Conservation (phyloP, 495 filamentous ascomycete genomes). For the Lasiosphaeria hispida region DNA sequence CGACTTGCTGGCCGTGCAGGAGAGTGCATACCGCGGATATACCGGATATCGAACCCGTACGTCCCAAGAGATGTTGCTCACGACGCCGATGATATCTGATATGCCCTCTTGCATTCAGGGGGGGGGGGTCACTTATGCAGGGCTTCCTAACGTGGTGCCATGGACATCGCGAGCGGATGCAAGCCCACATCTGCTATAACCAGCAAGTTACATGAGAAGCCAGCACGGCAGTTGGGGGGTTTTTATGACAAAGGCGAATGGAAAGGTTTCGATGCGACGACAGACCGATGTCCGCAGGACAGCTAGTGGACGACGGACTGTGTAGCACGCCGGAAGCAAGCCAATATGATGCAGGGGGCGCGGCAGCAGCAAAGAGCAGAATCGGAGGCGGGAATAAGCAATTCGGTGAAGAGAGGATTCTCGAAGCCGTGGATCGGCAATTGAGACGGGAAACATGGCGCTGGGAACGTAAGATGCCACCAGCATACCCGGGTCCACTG, state of each 20-base stretch:
- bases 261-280: slow-evolving; percentile 1
- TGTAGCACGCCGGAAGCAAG: slow-evolving; percentile 1
- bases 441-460: too few species aligned
- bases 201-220: neutral
- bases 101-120: slow-evolving; percentile 11
- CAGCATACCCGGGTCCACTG: too few species aligned
- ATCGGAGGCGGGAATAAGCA: too few species aligned
- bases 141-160: slow-evolving; percentile 20
- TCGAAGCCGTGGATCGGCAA: too few species aligned
- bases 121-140: slow-evolving; percentile 15
- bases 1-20: slow-evolving; percentile 16
- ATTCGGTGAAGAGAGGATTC: too few species aligned
- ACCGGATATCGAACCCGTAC: slow-evolving; percentile 29
- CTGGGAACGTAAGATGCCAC: too few species aligned
- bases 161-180: slow-evolving; percentile 24
- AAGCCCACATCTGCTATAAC: slow-evolving; percentile 20
- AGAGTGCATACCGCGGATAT: slow-evolving; percentile 16
- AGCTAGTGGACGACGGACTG: neutral
- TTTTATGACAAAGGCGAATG: slow-evolving; percentile 25
- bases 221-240: slow-evolving; percentile 25
- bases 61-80: slow-evolving; percentile 11
- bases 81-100: slow-evolving; percentile 17
- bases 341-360: neutral
- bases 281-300: neutral
- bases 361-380: too few species aligned